Evolutionary conservation across 2,329 filamentous ascomycete genomes (phyloP), one percentile per base, ranked within the genome.

Genomic region (Venturiaceae sp.): DNA sequence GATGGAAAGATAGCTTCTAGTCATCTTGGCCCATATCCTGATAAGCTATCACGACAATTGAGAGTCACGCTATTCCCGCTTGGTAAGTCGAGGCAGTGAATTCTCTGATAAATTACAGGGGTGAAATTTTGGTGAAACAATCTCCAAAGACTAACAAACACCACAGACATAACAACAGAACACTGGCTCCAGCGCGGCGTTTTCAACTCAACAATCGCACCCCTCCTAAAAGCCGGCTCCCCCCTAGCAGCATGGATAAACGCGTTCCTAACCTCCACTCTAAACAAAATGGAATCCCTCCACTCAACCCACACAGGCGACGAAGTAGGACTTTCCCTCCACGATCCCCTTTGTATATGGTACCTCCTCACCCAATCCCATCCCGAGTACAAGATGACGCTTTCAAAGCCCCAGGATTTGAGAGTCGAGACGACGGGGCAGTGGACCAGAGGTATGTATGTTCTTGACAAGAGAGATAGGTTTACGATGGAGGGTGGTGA

Each of bases 401-500:
- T 56, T 11, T 46, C 58, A 16, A 66, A 66, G n/a, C 67, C 67
- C 0, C 87, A 95, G 71, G 94, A 99, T 69, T 86, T 99, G 58
- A 82, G 94, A 21, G 78, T 99, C 41, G 94, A 99, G 74, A 95
- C 91, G 0, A 76, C 82, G 2, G 94, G 92, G 1, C 94, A 97
- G 75, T 99, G 94, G 94, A 95, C 92, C 50, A 80, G 90, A 59
- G 92, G 94, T 1, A 92, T 94, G 85, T 92, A 91, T 67, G 80
- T 97, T 33, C 77, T 91, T 41, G 94, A 99, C 76, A 80, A 84
- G 36, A 81, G 94, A 47, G 73, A 75, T 37, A 60, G 46, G 46
- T 28, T 32, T 19, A 58, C 74, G 69, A 60, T 73, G 70, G 57
- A 72, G 66, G 60, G 71, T 7, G 71, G 65, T 19, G 71, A 78